These are phyloP conservation scores for Sporothrix globosa DNA, from an alignment of 2,329 filamentous ascomycete species.

Conservation along the genomic window DNA sequence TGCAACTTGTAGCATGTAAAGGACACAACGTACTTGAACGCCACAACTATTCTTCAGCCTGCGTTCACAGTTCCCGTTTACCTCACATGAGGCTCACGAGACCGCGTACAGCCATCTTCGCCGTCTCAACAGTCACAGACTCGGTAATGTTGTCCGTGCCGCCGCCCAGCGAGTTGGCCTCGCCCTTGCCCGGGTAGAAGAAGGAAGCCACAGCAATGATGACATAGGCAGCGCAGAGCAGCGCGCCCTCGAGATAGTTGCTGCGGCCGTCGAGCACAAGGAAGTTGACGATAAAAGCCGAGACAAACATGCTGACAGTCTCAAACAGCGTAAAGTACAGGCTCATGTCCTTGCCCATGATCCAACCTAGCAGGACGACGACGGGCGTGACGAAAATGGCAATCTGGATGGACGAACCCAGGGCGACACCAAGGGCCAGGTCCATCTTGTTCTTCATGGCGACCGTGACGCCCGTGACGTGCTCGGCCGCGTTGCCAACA, in stretches of 20 bases:
- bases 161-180: slow-evolving; percentile 37
- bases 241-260: slow-evolving; percentile 59
- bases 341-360: slow-evolving; percentile 58
- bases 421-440: slow-evolving; percentile 62
- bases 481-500: slow-evolving; percentile 65
- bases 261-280: slow-evolving; percentile 73
- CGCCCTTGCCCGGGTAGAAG: slow-evolving; percentile 38
- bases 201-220: slow-evolving; percentile 41
- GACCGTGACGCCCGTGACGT: slow-evolving; percentile 64
- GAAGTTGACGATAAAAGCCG: slow-evolving; percentile 73
- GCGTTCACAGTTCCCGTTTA: background rate
- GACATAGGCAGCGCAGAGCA: slow-evolving; percentile 41
- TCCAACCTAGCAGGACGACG: slow-evolving; percentile 63
- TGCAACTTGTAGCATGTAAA: background rate
- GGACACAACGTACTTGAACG: background rate
- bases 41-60: background rate
- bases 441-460: slow-evolving; percentile 65
- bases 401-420: slow-evolving; percentile 65
- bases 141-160: slow-evolving; percentile 25
- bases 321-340: slow-evolving; percentile 77
- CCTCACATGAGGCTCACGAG: slow-evolving; percentile 20
- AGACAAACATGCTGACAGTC: slow-evolving; percentile 71
- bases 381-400: slow-evolving; percentile 64
- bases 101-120: slow-evolving; percentile 21
- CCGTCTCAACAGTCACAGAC: background rate